Conservation (phyloP, 2,329 filamentous ascomycete species). For the Diaporthe velutina region DNA sequence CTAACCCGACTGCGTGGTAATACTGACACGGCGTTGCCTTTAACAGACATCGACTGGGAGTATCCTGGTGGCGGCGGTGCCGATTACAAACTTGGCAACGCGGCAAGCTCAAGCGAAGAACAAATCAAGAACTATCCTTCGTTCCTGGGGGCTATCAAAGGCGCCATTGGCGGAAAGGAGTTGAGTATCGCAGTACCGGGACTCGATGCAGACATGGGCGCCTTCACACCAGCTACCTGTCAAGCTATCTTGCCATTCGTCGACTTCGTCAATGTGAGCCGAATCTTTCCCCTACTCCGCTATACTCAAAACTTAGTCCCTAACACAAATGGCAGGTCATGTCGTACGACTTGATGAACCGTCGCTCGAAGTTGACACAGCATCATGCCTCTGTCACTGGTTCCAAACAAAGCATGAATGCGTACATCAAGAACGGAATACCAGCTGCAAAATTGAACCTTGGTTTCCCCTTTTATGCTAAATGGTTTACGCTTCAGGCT, state of each 20-base stretch:
- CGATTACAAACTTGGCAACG: slow-evolving; percentile 75
- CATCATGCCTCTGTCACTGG: slow-evolving; percentile 73
- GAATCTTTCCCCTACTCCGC: neutral
- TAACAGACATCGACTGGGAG: slow-evolving; percentile 74
- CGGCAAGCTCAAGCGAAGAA: slow-evolving; percentile 47
- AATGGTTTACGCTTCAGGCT: slow-evolving; percentile 70
- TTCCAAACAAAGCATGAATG: slow-evolving; percentile 67
- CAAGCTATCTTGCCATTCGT: slow-evolving; percentile 70
- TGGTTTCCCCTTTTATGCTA: slow-evolving; percentile 77
- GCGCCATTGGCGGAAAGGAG: slow-evolving; percentile 66
- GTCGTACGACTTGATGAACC: slow-evolving; percentile 78
- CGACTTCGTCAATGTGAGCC: slow-evolving; percentile 71
- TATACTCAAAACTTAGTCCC: neutral
- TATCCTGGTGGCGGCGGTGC: slow-evolving; percentile 73
- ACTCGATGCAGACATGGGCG: slow-evolving; percentile 75
- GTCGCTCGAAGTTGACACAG: slow-evolving; percentile 73
- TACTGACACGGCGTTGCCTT: neutral
- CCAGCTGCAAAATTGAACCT: slow-evolving; percentile 70
- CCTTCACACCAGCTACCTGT: slow-evolving; percentile 69
- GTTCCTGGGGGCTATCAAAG: slow-evolving; percentile 69
- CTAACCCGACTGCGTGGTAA: slow-evolving; percentile 51
- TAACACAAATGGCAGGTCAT: slow-evolving; percentile 4
- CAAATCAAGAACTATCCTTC: slow-evolving; percentile 74
- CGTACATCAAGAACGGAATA: slow-evolving; percentile 71
- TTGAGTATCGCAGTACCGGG: slow-evolving; percentile 78